Percentiles rank a stretch among this genome's conserved stretches.
Conservation (phyloP, 2,329 filamentous ascomycete genomes). For the Diaporthe sp. region DNA sequence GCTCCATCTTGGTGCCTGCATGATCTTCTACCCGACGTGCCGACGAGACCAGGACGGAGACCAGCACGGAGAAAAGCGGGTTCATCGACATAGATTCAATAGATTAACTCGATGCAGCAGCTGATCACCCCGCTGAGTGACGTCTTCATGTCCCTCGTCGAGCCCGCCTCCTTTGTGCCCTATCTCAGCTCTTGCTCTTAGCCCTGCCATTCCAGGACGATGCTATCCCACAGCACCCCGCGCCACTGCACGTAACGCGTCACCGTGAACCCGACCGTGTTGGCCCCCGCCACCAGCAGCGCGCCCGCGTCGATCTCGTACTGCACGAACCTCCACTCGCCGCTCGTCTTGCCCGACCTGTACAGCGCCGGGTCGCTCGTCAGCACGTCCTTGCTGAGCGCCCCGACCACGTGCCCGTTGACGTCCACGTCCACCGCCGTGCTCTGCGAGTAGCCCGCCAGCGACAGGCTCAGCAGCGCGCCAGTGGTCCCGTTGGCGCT, state of each 20-base stretch:
- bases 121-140: neutral
- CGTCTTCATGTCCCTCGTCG: neutral
- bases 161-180: neutral
- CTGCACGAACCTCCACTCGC: constrained; percentile 63
- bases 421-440: constrained; percentile 62
- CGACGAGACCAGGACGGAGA: neutral
- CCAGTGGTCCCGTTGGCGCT: constrained; percentile 41
- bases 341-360: constrained; percentile 60
- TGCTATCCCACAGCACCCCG: constrained; percentile 49
- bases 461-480: constrained; percentile 57
- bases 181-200: constrained; percentile 15
- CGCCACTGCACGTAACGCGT: constrained; percentile 48
- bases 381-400: constrained; percentile 55
- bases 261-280: constrained; percentile 47
- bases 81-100: neutral
- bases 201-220: constrained; percentile 48
- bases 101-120: constrained; percentile 1
- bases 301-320: constrained; percentile 47
- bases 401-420: constrained; percentile 56
- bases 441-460: constrained; percentile 61
- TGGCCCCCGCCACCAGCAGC: constrained; percentile 44
- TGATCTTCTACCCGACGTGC: neutral
- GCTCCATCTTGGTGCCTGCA: constrained; percentile 18
- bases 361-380: constrained; percentile 62
- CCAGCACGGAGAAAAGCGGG: neutral